Conservation (phyloP, 2,329 filamentous ascomycete genomes). For the Phialophora macrospora region DNA sequence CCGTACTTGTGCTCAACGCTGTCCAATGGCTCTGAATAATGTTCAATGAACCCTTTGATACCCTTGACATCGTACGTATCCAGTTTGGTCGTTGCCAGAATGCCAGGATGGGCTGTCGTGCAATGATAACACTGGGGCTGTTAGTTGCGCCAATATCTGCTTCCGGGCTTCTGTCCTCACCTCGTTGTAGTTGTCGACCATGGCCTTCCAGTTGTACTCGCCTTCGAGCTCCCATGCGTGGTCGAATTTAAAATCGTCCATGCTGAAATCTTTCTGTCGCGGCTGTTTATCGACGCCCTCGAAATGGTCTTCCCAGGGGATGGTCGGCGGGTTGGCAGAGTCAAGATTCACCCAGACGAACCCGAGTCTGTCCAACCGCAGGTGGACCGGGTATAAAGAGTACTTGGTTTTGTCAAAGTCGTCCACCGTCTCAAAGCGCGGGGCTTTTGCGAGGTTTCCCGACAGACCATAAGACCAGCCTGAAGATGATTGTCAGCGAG, state of each 20-base stretch:
- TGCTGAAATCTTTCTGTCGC: conserved; percentile 55
- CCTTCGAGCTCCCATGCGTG: conserved; percentile 63
- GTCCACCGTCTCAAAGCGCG: conserved; percentile 60
- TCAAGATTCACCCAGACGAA: conserved; percentile 38
- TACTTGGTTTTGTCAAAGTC: conserved; percentile 64
- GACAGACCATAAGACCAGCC: conserved; percentile 64
- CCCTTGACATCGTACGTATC: conserved; percentile 25
- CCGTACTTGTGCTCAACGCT: conserved; percentile 24
- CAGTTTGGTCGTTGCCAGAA: conserved; percentile 25
- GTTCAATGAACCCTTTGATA: conserved; percentile 21
- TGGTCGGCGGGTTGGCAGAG: conserved; percentile 41
- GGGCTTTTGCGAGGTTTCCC: conserved; percentile 65
- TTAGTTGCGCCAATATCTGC: background rate
- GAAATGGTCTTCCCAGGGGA: conserved; percentile 61
- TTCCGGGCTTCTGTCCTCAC: background rate
- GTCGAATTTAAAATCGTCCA: conserved; percentile 62
- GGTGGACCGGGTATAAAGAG: conserved; percentile 51
- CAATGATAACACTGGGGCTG: conserved; percentile 28
- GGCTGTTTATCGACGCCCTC: conserved; percentile 54
- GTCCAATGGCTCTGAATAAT: conserved; percentile 24
- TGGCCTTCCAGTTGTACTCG: conserved; percentile 65
- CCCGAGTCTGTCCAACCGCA: conserved; percentile 31
- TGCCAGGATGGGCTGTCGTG: conserved; percentile 24
- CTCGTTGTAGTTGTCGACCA: conserved; percentile 68
- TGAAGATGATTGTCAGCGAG: conserved; percentile 40